Base-by-base conservation (phyloP, 331 rosid species). In the Cydonia oblonga region DNA sequence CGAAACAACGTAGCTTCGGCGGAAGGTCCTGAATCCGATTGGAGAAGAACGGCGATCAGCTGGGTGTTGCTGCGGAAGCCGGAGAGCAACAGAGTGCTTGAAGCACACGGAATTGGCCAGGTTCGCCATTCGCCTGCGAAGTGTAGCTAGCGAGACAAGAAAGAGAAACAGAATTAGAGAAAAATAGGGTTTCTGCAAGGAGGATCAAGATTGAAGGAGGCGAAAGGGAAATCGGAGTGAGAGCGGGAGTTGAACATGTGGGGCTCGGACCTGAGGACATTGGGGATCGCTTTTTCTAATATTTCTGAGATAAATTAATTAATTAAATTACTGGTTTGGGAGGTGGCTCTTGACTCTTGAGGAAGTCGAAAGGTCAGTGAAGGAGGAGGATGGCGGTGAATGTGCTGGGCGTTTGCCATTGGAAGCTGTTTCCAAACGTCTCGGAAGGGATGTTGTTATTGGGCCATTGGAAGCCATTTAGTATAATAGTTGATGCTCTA, bases 1-100 rank as follows among this genome's bases (percentile, higher is more conserved):
- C 35, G 82, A 86, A 20, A 82, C 78, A 28, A 82, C 92, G 75
- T 84, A 89, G 77, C 89, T 86, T 81, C 97, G 77, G 26, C 65
- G 84, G 81, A 82, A 73, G 76, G 58, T 76, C 77, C 81, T 74
- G 82, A 76, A 82, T 20, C 72, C 51, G 79, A 83, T 1, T 5
- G 89, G 79, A 59, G 86, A 73, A 73, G 82, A 77, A 38, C 49
- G 29, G 54, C 6, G 38, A 32, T 29, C 30, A 3, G 56, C 33
- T 4, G 59, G 38, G 40, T 35, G 19, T 7, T 26, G 72, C 15
- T 58, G 92, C n/a, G 87, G 83, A 65, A 69, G 75, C 66, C 86
- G 74, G 14, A 84, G 76, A 22, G 89, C 81, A 72, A 82, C 74
- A 18, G 88, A 71, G 65, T 82, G 89, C 81, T 78, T 89, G 40